These are phyloP conservation scores for Lecanicillium sp. DNA, from an alignment of 2,329 filamentous ascomycete genomes.

Conservation along the genomic window DNA sequence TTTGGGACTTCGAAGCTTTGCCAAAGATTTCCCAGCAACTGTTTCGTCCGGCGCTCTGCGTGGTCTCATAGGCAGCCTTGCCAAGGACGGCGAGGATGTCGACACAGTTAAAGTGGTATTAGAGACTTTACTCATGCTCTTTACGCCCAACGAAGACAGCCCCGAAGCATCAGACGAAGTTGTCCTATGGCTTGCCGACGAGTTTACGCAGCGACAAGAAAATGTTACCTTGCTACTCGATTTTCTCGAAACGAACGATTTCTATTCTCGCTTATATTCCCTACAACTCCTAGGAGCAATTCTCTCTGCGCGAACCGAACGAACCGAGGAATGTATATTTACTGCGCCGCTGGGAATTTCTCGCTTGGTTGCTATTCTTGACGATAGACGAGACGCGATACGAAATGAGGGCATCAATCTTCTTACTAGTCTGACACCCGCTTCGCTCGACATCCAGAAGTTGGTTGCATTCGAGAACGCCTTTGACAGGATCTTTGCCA, in stretches of 20 bases:
- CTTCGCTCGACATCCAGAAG: slow-evolving; percentile 85
- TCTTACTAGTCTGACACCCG: slow-evolving; percentile 80
- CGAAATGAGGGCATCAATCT: slow-evolving; percentile 84
- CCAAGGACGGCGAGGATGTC: slow-evolving; percentile 86
- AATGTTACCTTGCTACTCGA: slow-evolving; percentile 89
- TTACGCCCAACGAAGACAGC: slow-evolving; percentile 65
- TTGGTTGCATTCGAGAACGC: slow-evolving; percentile 93
- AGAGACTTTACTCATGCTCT: slow-evolving; percentile 92
- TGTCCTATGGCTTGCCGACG: slow-evolving; percentile 89
- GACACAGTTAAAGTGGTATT: slow-evolving; percentile 94
- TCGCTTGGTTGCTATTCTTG: slow-evolving; percentile 73
- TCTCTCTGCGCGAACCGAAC: slow-evolving; percentile 74
- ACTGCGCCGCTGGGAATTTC: slow-evolving; percentile 84
- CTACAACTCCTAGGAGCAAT: slow-evolving; percentile 86
- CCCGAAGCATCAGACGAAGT: slow-evolving; percentile 95
- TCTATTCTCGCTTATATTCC: slow-evolving; percentile 86
- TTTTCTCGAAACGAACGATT: slow-evolving; percentile 80
- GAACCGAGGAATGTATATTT: slow-evolving; percentile 91
- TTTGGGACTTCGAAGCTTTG: slow-evolving; percentile 86
- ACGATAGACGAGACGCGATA: slow-evolving; percentile 80
- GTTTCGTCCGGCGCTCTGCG: slow-evolving; percentile 90
- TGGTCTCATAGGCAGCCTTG: slow-evolving; percentile 76
- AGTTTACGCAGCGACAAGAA: slow-evolving; percentile 96
- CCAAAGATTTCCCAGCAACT: slow-evolving; percentile 92
- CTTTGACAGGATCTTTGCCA: slow-evolving; percentile 77